Base-by-base conservation (phyloP, 139 green algal species). In the Tetradesmus lagerheimii region DNA sequence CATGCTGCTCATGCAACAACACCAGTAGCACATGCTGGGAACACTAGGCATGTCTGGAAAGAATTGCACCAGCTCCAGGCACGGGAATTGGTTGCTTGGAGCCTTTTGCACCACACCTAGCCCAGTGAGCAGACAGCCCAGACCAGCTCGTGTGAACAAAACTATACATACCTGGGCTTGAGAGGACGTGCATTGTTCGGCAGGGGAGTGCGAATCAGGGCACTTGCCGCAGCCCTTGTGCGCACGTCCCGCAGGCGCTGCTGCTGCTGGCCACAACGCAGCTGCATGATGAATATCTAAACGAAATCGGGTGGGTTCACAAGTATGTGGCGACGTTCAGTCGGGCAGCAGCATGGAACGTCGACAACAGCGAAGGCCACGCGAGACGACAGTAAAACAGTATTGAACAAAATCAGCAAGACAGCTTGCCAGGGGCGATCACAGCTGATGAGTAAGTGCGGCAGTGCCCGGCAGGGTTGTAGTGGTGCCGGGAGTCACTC, bases 151-250 rank as follows among this genome's bases (percentile, higher is more conserved):
- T 38, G 4, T 38, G 1, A 27, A 25, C 71, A 79, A n/a, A 75
- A 35, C 5, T 39, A 12, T 37, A 31, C 71, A 79, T 38, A 88
- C 83, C 83, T 80, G 8, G 83, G 62, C 83, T 88, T 80, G 34
- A 88, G 64, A 34, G 64, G 83, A n/a, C 39, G 37, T 12, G 83
- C 83, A 34, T 25, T 88, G 25, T 20, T 29, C 16, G 83, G 83
- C 83, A 88, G 25, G 2, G 83, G 64, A 29, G 62, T 88, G 64
- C 83, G 62, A 18, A 80, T 8, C 25, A 88, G 25, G 39, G 35
- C 41, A n/a, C 29, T 35, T 43, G 78, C 64, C 20, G 81, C 81
- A 53, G 81, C 81, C 81, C 53, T 50, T 37, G 81, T 71, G 57
- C 57, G 57, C 57, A 71, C 57, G 57, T 71, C 57, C 57, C 57